phyloP scores from a whole-genome alignment of 2,329 filamentous ascomycete species.

The Leptodontidium sp. region DNA sequence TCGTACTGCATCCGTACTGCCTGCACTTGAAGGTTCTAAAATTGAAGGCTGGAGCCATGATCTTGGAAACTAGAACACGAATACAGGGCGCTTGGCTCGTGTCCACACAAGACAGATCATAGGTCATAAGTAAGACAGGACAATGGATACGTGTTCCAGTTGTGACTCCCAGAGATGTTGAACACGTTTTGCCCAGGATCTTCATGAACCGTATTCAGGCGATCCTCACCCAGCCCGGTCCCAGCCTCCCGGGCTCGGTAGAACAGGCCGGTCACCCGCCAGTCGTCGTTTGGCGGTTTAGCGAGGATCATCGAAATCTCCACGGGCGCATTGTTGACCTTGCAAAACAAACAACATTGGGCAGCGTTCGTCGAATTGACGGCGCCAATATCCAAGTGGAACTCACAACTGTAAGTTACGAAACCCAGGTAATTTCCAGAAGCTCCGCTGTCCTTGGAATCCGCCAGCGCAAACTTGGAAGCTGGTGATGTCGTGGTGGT shows the following conservation, averaged over 20 bases:
- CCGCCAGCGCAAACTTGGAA: conserved; percentile 12
- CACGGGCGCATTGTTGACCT: conserved; percentile 15
- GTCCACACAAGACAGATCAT: neutral
- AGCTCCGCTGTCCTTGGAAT: conserved; percentile 10
- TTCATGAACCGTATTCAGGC: neutral
- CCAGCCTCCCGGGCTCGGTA: neutral
- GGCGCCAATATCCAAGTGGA: conserved; percentile 5
- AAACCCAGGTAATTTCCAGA: conserved; percentile 12
- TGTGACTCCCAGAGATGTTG: neutral
- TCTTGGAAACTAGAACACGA: too few relatives aligned
- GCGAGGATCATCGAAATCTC: conserved; percentile 11
- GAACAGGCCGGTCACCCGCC: too few relatives aligned
- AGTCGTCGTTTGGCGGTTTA: neutral
- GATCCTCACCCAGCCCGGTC: neutral
- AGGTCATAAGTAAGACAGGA: too few relatives aligned
- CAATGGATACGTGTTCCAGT: too few relatives aligned
- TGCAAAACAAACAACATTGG: neutral
- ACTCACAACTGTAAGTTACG: conserved; percentile 6
- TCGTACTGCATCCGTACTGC: too few relatives aligned
- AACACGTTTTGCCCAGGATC: neutral
- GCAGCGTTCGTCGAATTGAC: neutral
- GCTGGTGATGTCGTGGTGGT: conserved; percentile 14
- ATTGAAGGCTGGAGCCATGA: too few relatives aligned
- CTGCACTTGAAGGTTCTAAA: too few relatives aligned
- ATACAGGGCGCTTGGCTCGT: neutral